These are phyloP conservation scores for Geosmithia morbida DNA, from an alignment of 2,329 filamentous ascomycete species.

Conservation along the genomic window DNA sequence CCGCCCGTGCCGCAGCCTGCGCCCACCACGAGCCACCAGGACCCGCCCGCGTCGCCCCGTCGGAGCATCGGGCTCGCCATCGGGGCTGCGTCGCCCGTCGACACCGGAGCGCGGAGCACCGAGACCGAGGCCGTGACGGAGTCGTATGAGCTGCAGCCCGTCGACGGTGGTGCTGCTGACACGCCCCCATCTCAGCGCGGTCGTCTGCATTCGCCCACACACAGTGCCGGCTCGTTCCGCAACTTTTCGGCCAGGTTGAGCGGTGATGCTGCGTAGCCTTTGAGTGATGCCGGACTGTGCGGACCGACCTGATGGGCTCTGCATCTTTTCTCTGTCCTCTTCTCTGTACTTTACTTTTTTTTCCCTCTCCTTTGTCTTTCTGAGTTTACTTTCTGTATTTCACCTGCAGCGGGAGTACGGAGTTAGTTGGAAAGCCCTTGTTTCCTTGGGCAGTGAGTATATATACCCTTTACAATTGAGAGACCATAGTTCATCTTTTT, in stretches of 20 bases:
- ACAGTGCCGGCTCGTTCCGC: neutral
- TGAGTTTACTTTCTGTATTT: neutral
- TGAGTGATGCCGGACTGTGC: neutral
- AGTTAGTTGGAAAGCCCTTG: neutral
- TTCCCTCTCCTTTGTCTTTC: neutral
- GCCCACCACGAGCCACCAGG: slow-evolving; percentile 2
- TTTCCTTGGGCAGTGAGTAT: neutral
- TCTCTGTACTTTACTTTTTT: too few relatives aligned
- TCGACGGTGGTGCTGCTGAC: slow-evolving; percentile 11
- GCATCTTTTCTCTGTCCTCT: too few relatives aligned
- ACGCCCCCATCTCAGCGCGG: neutral
- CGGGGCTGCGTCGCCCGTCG: slow-evolving; percentile 16
- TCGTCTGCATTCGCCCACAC: neutral
- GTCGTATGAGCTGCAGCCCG: slow-evolving; percentile 28
- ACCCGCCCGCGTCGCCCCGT: slow-evolving; percentile 17
- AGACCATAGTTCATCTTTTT: neutral
- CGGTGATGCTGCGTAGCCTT: neutral
- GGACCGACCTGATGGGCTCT: too few relatives aligned
- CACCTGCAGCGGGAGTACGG: neutral
- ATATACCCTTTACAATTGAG: neutral
- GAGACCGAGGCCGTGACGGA: slow-evolving; percentile 4
- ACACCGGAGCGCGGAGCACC: neutral
- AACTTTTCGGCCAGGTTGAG: neutral
- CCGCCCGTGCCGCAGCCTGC: slow-evolving; percentile 16
- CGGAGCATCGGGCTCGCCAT: slow-evolving; percentile 27